These are phyloP conservation scores for Lyophyllum semitale DNA, from an alignment of 768 basidiomycete species.

Conservation along the genomic window DNA sequence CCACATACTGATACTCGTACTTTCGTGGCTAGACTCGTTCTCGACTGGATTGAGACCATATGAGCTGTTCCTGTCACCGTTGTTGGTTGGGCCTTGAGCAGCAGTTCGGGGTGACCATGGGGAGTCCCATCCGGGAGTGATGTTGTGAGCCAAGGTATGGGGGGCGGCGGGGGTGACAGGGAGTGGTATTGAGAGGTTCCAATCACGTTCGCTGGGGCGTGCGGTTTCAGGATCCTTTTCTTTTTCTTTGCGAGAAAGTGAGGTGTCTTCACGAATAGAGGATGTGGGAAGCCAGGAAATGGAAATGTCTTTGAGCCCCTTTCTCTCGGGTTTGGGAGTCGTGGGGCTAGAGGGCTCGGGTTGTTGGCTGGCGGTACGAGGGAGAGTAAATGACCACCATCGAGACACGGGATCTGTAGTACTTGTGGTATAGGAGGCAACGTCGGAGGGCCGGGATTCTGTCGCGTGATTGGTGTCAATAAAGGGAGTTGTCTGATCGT, in stretches of 20 bases:
- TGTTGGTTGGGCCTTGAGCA: constrained; percentile 38
- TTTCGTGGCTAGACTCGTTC: constrained; percentile 26
- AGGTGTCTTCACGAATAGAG: constrained; percentile 34
- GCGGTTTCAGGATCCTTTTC: constrained; percentile 25
- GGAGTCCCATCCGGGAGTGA: constrained; percentile 67
- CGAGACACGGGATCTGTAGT: constrained; percentile 46
- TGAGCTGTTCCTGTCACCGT: constrained; percentile 23
- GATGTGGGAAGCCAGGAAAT: constrained; percentile 53
- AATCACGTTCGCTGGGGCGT: constrained; percentile 21
- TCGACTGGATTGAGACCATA: constrained; percentile 30
- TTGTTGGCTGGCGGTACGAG: constrained; percentile 39
- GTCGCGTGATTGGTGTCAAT: constrained; percentile 29
- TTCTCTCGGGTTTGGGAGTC: constrained; percentile 33
- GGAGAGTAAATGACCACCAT: constrained; percentile 78
- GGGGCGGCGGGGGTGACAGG: constrained; percentile 40
- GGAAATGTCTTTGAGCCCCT: constrained; percentile 44
- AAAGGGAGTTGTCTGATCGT: constrained; percentile 36
- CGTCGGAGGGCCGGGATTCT: constrained; percentile 51
- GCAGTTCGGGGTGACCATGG: constrained; percentile 59
- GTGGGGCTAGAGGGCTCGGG: constrained; percentile 18
- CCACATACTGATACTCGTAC: constrained; percentile 31
- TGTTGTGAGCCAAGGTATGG: constrained; percentile 55
- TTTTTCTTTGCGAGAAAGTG: constrained; percentile 37
- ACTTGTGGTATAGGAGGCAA: constrained; percentile 54
- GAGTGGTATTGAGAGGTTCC: constrained; percentile 34